These are phyloP conservation scores for Oenanthe sinensis DNA, from an alignment of 129 eudicot genomes.

Conservation along the genomic window DNA sequence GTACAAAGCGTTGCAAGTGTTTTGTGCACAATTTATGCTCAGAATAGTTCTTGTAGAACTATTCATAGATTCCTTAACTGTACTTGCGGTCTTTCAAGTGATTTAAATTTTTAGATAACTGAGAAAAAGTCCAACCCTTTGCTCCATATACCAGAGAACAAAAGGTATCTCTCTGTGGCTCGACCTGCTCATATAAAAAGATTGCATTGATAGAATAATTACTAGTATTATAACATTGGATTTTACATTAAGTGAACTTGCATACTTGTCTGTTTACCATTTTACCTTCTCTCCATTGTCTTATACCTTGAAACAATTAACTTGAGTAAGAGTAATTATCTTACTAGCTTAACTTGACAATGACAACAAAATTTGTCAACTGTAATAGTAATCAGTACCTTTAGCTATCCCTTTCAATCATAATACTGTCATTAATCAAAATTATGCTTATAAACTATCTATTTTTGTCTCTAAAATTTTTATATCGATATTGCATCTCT, in stretches of 20 bases:
- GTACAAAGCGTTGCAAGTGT: background rate
- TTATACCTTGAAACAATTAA: background rate
- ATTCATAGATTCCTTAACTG: background rate
- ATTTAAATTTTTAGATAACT: background rate
- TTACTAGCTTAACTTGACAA: background rate
- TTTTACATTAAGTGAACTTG: background rate
- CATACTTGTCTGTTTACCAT: background rate
- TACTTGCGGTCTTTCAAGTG: background rate
- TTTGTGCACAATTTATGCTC: background rate
- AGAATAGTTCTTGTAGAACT: slow-evolving; percentile 2
- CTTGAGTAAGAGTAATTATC: background rate
- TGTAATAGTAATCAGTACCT: background rate
- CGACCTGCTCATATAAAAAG: background rate
- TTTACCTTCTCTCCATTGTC: background rate
- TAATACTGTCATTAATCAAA: background rate
- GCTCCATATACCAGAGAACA: background rate
- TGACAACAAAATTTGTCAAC: background rate
- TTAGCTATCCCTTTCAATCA: background rate
- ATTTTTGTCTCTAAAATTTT: background rate
- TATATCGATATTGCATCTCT: background rate
- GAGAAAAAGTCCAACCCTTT: background rate
- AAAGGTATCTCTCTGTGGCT: background rate
- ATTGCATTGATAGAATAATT: background rate
- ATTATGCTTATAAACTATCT: background rate
- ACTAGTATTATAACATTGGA: background rate